Evolutionary conservation across 768 basidiomycete genomes (phyloP), one percentile per base, ranked within the genome.

Genomic region (Hebeloma cylindrosporum): DNA sequence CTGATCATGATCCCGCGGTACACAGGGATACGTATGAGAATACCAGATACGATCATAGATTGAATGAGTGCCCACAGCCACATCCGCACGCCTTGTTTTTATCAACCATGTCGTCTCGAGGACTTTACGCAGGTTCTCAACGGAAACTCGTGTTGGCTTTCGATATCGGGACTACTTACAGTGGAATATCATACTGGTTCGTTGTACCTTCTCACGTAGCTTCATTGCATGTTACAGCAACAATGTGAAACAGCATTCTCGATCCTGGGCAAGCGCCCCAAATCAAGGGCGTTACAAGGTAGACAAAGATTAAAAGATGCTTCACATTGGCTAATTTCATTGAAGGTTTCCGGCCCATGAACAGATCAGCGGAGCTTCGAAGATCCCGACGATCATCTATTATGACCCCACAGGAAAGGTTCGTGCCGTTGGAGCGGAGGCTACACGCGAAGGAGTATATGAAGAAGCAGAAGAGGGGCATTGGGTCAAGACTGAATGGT

Each of bases 401-500:
- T 80, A 79, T 43, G 74, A 78, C 45, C 38, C 40, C 0, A 31
- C 52, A 3, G 76, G 73, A 2, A 42, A 18, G 2, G 62, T 71
- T 2, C 62, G 57, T 21, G 78, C 76, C 0, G 58, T 69, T n/a
- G 78, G 78, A 0, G 74, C 74, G 0, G 75, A 78, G 47, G 71
- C 76, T 1, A 49, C 59, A 9, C 60, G 61, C 28, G 74, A 72
- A 46, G 60, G 61, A 16, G 57, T 66, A 2, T 56, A 69, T 1
- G 70, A 72, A 47, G 55, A 16, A 39, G 70, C 75, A 1, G 68
- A 69, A 17, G 71, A 73, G 0, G 66, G 72, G 38, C 65, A 66
- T 26, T 78, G 75, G 74, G 53, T 57, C 25, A 78, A 72, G 45
- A 68, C 70, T 0, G 74, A 75, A 54, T 77, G 75, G 78, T 76